Percentiles rank a stretch among this genome's conserved stretches.
Evolutionary conservation across 1,284 basidiomycete genomes (phyloP).

Genomic region (Trametes versicolor): DNA sequence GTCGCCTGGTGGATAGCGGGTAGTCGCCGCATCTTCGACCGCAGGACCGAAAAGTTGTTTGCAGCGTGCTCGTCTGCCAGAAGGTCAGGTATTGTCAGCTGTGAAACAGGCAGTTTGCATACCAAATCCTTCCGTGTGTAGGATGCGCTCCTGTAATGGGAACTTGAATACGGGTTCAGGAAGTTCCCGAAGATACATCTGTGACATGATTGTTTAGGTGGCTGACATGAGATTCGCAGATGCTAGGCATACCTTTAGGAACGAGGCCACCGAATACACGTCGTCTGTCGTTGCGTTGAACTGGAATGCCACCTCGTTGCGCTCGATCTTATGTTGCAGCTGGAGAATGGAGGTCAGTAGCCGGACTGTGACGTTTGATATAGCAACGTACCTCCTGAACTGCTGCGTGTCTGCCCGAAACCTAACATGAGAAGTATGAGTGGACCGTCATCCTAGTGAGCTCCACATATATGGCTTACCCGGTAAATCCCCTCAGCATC

Average conservation of each 20-base stretch:
- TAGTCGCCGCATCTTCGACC: slow-evolving; percentile 85
- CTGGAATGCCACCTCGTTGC: slow-evolving; percentile 86
- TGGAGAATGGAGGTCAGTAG: slow-evolving; percentile 42
- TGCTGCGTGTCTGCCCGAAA: slow-evolving; percentile 86
- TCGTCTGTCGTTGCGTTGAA: slow-evolving; percentile 86
- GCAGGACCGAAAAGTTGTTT: slow-evolving; percentile 78
- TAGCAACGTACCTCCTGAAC: slow-evolving; percentile 74
- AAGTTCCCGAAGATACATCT: slow-evolving; percentile 91
- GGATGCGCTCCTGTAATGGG: slow-evolving; percentile 83
- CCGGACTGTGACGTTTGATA: background rate
- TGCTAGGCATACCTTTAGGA: slow-evolving; percentile 77
- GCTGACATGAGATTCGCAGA: background rate
- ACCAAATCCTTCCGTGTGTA: slow-evolving; percentile 85
- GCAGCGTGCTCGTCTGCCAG: slow-evolving; percentile 72
- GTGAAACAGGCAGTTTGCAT: slow-evolving; percentile 26
- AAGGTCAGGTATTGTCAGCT: slow-evolving; percentile 18
- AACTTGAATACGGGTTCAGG: slow-evolving; percentile 95
- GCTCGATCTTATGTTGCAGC: slow-evolving; percentile 91
- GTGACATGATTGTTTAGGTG: background rate
- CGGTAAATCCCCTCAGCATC: slow-evolving; percentile 89
- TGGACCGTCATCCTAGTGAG: background rate
- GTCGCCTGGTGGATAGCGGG: slow-evolving; percentile 92
- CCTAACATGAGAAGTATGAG: slow-evolving; percentile 50
- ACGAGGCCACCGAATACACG: slow-evolving; percentile 87
- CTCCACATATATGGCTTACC: slow-evolving; percentile 51